Evolutionary conservation across 768 basidiomycete species (phyloP), one percentile per base, ranked within the genome.

Genomic region (Termitomyces sp.): DNA sequence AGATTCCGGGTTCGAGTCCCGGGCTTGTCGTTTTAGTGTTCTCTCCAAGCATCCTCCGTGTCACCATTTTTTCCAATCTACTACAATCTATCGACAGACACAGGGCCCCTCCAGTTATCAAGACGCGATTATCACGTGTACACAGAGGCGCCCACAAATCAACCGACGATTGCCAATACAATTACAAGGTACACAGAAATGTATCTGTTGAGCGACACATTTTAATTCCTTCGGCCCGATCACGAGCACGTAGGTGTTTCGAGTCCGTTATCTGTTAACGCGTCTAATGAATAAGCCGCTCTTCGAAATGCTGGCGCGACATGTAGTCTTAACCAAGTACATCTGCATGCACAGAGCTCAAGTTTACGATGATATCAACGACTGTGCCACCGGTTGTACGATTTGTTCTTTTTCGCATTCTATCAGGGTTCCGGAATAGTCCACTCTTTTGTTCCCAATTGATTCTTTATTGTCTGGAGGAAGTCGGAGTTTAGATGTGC

Each of bases 1-100:
- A 61, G 61, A 61, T 59, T 60, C 60, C 73, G 73, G 71, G 72
- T 72, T 73, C 73, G 73, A 72, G 59, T 56, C 56, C 55, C 58
- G 54, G 61, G 62, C 59, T 60, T 58, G 55, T 61, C 57, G 59
- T 56, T 55, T 63, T 33, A 1, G 31, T 33, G 31, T 10, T 33
- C 31, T 33, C 9, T 9, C 2, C 23, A 33, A 6, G 9, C 31
- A 33, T 33, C 10, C 31, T 33, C 31, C 31, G 1, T 9, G 31
- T 33, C 9, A 33, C 9, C 9, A 33, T 9, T 33, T 33, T 9
- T 10, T 33, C 10, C 10, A 1, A 30, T 30, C 30, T 7, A 23
- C 23, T 23, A 23, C 1, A 23, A 23, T 23, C 23, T 23, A 23
- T 23, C 23, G 23, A 23, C 23, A 23, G 2, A 23, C 23, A 23